Conservation (phyloP, 1,284 basidiomycete genomes). For the Trametes hirsuta region DNA sequence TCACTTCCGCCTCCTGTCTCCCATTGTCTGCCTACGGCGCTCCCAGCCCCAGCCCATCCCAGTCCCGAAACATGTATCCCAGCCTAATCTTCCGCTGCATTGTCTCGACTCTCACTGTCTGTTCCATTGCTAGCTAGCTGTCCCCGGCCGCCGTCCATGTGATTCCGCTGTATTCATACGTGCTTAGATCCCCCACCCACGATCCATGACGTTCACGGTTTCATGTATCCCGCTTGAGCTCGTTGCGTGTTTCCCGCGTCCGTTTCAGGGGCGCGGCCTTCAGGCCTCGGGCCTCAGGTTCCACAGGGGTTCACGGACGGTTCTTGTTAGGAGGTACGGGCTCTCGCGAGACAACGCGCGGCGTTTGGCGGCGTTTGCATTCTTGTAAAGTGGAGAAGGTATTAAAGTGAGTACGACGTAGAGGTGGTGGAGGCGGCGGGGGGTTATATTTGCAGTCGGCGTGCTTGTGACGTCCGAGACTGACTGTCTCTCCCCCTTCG, state of each 20-base stretch:
- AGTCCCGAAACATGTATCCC: background rate
- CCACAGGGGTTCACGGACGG: background rate
- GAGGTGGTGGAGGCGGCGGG: no score
- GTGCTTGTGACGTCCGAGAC: no score
- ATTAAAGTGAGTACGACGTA: no score
- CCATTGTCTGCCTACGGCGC: background rate
- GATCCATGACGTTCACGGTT: constrained; percentile 3
- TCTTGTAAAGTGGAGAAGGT: no score
- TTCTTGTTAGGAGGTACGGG: no score
- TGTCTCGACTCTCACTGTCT: background rate
- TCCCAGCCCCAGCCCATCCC: background rate
- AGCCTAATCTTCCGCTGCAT: background rate
- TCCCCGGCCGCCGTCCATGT: background rate
- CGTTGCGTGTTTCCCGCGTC: background rate
- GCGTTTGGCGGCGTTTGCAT: no score
- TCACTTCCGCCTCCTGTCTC: background rate
- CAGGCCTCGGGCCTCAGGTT: background rate
- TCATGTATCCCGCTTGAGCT: constrained; percentile 3
- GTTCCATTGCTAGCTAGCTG: background rate
- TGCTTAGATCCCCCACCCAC: background rate
- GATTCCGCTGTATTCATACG: constrained; percentile 3
- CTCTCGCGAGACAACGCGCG: no score
- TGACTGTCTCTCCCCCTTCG: no score
- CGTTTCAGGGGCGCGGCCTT: background rate
- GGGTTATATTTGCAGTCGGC: no score